phyloP scores from a whole-genome alignment of 176 grass and related monocot genomes.

The Triticum dicoccoides region DNA sequence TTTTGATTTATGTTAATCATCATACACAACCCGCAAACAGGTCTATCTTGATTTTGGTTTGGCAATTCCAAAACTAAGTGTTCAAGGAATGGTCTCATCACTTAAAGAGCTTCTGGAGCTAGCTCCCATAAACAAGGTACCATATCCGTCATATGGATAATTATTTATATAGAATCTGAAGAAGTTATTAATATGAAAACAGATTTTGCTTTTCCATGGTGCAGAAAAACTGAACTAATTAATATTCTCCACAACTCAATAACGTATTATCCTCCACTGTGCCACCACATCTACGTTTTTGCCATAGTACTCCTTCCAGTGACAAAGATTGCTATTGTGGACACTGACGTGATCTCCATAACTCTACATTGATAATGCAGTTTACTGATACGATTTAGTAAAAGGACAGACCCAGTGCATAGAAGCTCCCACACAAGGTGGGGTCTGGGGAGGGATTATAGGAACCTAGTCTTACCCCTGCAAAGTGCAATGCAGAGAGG shows the following conservation, averaged over 20 bases:
- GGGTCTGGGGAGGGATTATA: no score
- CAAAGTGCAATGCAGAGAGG: no score
- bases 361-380: neutral
- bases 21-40: slow-evolving; percentile 35
- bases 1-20: slow-evolving; percentile 26
- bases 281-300: neutral
- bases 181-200: neutral
- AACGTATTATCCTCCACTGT: neutral
- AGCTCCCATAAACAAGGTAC: slow-evolving; percentile 88
- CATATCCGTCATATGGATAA: slow-evolving; percentile 6
- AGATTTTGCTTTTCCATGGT: neutral
- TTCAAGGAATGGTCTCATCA: slow-evolving; percentile 90
- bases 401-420: no score
- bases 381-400: neutral
- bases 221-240: neutral
- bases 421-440: no score
- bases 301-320: neutral
- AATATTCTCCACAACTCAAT: neutral
- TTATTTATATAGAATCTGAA: neutral
- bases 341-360: neutral
- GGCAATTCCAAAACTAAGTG: slow-evolving; percentile 92
- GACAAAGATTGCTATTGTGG: neutral
- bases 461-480: no score
- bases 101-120: slow-evolving; percentile 86
- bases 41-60: slow-evolving; percentile 99